Base-by-base conservation (phyloP, 805 yeast genomes). In the Candida verbasci region DNA sequence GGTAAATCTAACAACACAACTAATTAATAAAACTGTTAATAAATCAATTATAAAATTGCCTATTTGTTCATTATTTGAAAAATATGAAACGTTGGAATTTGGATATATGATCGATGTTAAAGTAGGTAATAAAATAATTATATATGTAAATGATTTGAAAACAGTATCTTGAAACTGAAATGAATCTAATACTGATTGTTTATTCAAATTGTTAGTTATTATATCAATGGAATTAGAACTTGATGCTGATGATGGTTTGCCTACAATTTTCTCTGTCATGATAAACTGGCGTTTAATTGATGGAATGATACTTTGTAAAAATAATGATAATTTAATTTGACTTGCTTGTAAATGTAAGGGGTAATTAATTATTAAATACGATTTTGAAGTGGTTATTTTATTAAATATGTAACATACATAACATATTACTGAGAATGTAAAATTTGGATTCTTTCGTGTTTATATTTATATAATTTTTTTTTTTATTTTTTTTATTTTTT, bases 1-100 rank as follows among this genome's bases (percentile, higher is more conserved):
- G 0, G 59, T 34, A 24, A 58, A 58, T 35, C 56, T 54, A 10
- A 65, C 48, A 2, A 54, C 46, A 60, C 65, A 60, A 17, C 65
- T 52, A 1, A 64, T 49, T n/a, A 62, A 26, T 6, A 57, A 17
- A 3, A 66, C 48, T 5, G 60, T 53, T 15, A 65, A 46, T 1
- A 52, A 37, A 40, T 64, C 68, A 17, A 64, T 58, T 12, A 62
- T 37, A 6, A 62, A 35, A 25, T 48, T 44, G 2, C 58, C 59
- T 6, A 56, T 18, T 32, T 53, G 56, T 24, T 37, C 41, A 29
- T 35, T 36, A 14, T 40, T 47, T 9, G 42, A 31, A 16, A 18
- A 29, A 9, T 42, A 36, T 4, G 48, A 37, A n/a, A n/a, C n/a
- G 20, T 43, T 39, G 11, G 37, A 27, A 9, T 54, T 40, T 1